Percentiles rank a stretch among this genome's conserved stretches.
These are phyloP conservation scores for Calvatia gigantea DNA, from an alignment of 768 basidiomycete genomes.

Conservation along the genomic window DNA sequence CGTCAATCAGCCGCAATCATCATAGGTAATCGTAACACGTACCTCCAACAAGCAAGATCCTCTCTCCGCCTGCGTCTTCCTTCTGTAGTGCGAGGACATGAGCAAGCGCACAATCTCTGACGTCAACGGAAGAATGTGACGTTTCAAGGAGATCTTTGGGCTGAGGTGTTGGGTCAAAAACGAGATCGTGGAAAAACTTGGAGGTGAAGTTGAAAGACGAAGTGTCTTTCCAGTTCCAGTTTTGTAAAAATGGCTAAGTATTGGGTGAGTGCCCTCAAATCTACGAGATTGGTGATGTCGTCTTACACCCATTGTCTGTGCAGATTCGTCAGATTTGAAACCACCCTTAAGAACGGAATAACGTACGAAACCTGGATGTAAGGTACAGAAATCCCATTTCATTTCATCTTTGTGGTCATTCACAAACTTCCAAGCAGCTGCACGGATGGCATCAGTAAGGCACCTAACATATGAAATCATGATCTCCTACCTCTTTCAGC, in stretches of 20 bases:
- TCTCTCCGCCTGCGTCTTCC: conserved; percentile 8
- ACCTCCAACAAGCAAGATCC: conserved; percentile 7
- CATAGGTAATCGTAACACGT: background rate
- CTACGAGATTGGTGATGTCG: background rate
- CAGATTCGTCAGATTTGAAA: background rate
- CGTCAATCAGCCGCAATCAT: no score
- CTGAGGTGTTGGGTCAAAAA: background rate
- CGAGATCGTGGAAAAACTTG: conserved; percentile 6
- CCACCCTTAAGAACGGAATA: background rate
- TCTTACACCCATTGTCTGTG: conserved; percentile 7
- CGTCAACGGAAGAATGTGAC: conserved; percentile 1
- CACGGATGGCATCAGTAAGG: background rate
- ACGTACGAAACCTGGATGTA: conserved; percentile 5
- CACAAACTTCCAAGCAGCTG: conserved; percentile 10
- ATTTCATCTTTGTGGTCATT: conserved; percentile 7
- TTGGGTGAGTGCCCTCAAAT: background rate
- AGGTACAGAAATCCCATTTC: conserved; percentile 7
- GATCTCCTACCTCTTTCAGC: conserved; percentile 3
- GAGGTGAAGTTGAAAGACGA: conserved; percentile 1
- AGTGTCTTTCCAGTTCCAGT: conserved; percentile 10
- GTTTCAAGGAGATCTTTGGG: background rate
- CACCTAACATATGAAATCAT: background rate
- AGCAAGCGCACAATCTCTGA: conserved; percentile 7
- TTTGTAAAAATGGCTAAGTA: conserved; percentile 3
- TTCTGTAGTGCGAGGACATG: conserved; percentile 10